These are phyloP conservation scores for Magnaporthiopsis poae DNA, from an alignment of 2,329 filamentous ascomycete species.

Conservation along the genomic window DNA sequence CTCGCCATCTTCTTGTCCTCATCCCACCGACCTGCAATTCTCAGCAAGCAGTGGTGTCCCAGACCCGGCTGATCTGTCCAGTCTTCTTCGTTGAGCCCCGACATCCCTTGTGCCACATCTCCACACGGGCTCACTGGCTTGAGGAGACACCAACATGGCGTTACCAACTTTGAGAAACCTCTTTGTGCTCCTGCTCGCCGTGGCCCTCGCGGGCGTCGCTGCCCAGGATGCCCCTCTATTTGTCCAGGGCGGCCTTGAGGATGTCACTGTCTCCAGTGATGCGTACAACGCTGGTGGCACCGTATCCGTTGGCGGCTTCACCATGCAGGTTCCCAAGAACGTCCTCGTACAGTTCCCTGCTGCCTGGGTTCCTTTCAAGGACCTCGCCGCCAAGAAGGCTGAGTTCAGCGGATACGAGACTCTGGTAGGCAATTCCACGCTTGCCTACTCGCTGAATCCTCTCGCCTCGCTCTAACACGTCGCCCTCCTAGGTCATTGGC, in stretches of 20 bases:
- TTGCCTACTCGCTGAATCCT: neutral
- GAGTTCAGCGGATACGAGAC: neutral
- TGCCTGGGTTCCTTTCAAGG: slow-evolving; percentile 33
- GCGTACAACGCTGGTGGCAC: slow-evolving; percentile 35
- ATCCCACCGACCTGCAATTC: neutral
- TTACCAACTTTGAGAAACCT: neutral
- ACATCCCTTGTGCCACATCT: neutral
- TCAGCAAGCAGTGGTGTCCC: neutral
- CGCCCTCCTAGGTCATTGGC: slow-evolving; percentile 22
- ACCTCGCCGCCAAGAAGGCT: slow-evolving; percentile 21
- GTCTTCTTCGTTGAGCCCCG: neutral
- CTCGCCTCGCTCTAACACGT: neutral
- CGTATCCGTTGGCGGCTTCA: slow-evolving; percentile 34
- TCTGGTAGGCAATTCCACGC: neutral
- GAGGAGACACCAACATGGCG: neutral
- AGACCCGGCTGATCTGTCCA: neutral
- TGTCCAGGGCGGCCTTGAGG: slow-evolving; percentile 24
- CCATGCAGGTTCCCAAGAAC: slow-evolving; percentile 38
- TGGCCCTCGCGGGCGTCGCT: neutral
- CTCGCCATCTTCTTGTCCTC: neutral
- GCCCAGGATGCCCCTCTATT: slow-evolving; percentile 21
- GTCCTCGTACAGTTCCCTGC: slow-evolving; percentile 38
- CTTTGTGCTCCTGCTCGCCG: slow-evolving; percentile 2
- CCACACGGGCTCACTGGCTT: neutral
- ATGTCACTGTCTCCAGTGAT: slow-evolving; percentile 23